Base-by-base conservation (phyloP, 2,329 filamentous ascomycete genomes). In the Cordyceps sp. region DNA sequence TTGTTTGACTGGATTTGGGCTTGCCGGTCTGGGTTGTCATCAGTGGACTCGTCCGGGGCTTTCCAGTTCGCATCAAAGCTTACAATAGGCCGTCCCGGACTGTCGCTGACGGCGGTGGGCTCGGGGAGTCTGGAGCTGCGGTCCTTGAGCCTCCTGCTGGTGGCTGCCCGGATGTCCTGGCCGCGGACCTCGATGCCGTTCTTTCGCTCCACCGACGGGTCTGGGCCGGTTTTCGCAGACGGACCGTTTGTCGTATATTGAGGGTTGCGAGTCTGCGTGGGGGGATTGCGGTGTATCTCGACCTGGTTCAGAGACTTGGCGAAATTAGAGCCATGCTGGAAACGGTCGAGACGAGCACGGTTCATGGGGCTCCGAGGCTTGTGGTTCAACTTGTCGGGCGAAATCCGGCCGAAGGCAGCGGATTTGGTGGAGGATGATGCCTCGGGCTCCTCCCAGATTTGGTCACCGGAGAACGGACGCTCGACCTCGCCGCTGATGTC, bases 41-140 rank as follows among this genome's bases (percentile, higher is more conserved):
- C 78, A 66, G 79, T 66, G 55, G 62, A 64, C 62, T 69, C 64
- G 52, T 80, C 74, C 51, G 69, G 71, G 49, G 74, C 69, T 64
- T 74, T 79, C 76, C 83, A 93, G 51, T 78, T 71, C 47, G 71
- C 71, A 58, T 93, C 72, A 66, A 96, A 96, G 68, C 88, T 96
- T 66, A 96, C 88, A 64, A 96, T 96, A 40, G 88, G 88, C 50
- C 88, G 75, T 45, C 84, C 84, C 45, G 81, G 79, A 49, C 70
- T 80, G 59, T 94, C 80, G 60, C 85, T 94, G 55, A 96, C 86
- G 47, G 82, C 78, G 33, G 81, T 83, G 41, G 88, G 88, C 47
- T 79, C 88, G 19, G 86, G 88, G 39, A 96, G 64, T 50, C 82
- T 92, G 35, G 75, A 58, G 55, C 85, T 94, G 48, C 86, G 77